Evolutionary conservation across 2,329 filamentous ascomycete species (phyloP).

Genomic region (Diaporthe nobilis): DNA sequence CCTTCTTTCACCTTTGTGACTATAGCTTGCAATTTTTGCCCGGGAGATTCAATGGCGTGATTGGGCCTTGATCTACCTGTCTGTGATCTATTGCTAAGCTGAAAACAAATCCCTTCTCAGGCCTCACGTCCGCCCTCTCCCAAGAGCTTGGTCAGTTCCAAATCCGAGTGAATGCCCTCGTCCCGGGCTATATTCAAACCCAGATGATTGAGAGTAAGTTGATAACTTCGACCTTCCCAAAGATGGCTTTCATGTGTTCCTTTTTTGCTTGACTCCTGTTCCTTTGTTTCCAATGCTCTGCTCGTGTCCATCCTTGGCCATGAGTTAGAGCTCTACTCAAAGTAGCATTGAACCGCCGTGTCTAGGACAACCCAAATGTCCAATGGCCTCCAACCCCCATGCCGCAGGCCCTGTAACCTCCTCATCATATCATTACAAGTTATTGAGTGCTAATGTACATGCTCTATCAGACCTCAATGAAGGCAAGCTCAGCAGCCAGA

Average conservation of each 20-base stretch:
- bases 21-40: neutral
- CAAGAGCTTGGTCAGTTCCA: slow-evolving; percentile 71
- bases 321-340: slow-evolving; percentile 6
- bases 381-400: slow-evolving; percentile 40
- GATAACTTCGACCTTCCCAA: too few species aligned
- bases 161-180: slow-evolving; percentile 83
- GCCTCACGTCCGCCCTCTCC: slow-evolving; percentile 77
- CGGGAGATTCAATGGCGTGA: neutral
- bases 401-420: slow-evolving; percentile 29
- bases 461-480: slow-evolving; percentile 51
- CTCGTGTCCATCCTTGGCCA: neutral
- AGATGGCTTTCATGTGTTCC: neutral
- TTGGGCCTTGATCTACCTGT: neutral
- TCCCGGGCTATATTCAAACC: slow-evolving; percentile 87
- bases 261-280: slow-evolving; percentile 27
- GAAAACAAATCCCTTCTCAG: slow-evolving; percentile 54
- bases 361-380: slow-evolving; percentile 30
- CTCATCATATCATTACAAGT: slow-evolving; percentile 34
- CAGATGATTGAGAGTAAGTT: slow-evolving; percentile 81
- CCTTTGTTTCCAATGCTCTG: slow-evolving; percentile 23
- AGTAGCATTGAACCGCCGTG: neutral
- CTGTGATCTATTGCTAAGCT: neutral
- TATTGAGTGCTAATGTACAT: slow-evolving; percentile 38
- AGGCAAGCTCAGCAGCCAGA: slow-evolving; percentile 60
- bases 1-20: neutral